Evolutionary conservation across 257 asterid genomes (phyloP).

Genomic region (Nicotiana otophora): DNA sequence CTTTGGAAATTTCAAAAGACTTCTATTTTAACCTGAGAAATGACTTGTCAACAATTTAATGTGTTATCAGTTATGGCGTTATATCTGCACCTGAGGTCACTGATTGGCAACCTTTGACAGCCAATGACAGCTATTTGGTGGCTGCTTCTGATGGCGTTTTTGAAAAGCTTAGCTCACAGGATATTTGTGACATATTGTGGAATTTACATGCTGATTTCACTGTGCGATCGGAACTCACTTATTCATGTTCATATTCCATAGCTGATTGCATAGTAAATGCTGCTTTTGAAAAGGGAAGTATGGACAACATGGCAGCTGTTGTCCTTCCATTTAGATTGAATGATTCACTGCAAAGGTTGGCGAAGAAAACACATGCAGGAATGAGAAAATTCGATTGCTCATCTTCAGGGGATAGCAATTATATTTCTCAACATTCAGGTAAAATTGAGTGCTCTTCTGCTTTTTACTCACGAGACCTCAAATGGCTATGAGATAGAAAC

Average conservation of each 20-base stretch:
- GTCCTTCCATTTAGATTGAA: conserved; percentile 50
- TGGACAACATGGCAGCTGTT: conserved; percentile 85
- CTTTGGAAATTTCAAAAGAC: neutral
- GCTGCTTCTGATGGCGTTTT: conserved; percentile 92
- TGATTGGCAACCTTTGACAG: conserved; percentile 80
- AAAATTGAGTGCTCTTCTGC: conserved; percentile 20
- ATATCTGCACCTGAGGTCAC: conserved; percentile 96
- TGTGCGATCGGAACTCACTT: conserved; percentile 32
- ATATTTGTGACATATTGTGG: conserved; percentile 77
- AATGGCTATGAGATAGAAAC: neutral
- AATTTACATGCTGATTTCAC: conserved; percentile 46
- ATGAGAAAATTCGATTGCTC: conserved; percentile 33
- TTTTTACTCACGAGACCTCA: neutral
- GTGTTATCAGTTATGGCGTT: conserved; percentile 76
- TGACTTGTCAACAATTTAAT: conserved; percentile 17
- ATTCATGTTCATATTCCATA: conserved; percentile 60
- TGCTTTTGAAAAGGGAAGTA: conserved; percentile 80
- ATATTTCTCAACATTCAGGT: conserved; percentile 46
- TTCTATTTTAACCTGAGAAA: neutral
- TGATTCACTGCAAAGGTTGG: conserved; percentile 28
- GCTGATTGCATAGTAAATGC: conserved; percentile 81
- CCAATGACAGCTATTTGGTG: conserved; percentile 80
- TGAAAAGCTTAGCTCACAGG: conserved; percentile 83
- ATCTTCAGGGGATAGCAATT: conserved; percentile 43
- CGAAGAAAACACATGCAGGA: conserved; percentile 28